Evolutionary conservation across 257 asterid genomes (phyloP).

Genomic region (Ophiorrhiza pumila): DNA sequence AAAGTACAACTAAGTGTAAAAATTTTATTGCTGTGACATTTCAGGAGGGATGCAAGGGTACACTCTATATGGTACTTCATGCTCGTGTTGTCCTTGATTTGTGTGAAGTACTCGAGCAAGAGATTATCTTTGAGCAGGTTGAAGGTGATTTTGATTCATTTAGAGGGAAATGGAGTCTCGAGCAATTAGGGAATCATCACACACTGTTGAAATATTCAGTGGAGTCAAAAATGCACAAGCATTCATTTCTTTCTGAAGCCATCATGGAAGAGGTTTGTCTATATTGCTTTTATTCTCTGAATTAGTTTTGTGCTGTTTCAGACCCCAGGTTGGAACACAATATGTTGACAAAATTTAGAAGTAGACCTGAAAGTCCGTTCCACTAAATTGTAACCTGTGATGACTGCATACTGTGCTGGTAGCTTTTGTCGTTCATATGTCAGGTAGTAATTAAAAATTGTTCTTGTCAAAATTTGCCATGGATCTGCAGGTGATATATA

Average conservation of each 20-base stretch:
- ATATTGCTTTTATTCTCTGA: background rate
- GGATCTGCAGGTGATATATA: slow-evolving; percentile 70
- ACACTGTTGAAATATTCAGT: slow-evolving; percentile 78
- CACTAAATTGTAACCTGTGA: background rate
- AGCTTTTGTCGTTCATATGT: background rate
- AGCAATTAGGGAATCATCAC: slow-evolving; percentile 89
- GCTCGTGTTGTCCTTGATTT: slow-evolving; percentile 90
- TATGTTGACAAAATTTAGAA: background rate
- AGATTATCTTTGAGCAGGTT: slow-evolving; percentile 83
- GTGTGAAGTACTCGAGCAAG: slow-evolving; percentile 73
- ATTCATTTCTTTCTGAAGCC: slow-evolving; percentile 92
- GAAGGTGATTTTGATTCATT: slow-evolving; percentile 92
- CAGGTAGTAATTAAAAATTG: background rate
- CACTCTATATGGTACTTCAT: slow-evolving; percentile 91
- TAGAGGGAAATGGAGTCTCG: slow-evolving; percentile 86
- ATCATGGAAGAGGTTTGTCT: slow-evolving; percentile 90
- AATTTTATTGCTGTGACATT: slow-evolving; percentile 13
- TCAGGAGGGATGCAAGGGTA: slow-evolving; percentile 99
- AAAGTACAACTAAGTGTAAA: background rate
- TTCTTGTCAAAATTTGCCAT: slow-evolving; percentile 7
- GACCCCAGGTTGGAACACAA: background rate
- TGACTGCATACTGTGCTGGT: background rate
- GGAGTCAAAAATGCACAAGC: slow-evolving; percentile 89
- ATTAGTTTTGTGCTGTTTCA: background rate
- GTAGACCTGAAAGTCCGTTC: background rate